Conservation (phyloP, 202 grass and related monocot genomes). For the Schoenoplectus triqueter region DNA sequence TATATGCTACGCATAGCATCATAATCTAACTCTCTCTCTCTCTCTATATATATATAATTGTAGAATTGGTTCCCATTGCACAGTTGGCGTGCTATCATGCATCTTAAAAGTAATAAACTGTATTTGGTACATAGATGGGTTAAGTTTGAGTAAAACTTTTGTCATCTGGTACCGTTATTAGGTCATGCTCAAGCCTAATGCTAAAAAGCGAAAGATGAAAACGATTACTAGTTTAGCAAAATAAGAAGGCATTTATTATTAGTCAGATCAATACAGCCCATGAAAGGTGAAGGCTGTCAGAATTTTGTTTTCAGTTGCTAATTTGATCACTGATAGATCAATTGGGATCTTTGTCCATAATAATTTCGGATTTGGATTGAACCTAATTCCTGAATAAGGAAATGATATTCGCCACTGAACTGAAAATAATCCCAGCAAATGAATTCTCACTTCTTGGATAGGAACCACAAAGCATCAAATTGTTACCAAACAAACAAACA, state of each 20-base stretch:
- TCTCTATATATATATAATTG: too few relatives aligned
- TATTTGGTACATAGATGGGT: too few relatives aligned
- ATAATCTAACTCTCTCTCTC: too few relatives aligned
- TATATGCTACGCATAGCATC: too few relatives aligned
- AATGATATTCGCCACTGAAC: not conserved
- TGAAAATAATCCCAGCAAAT: not conserved
- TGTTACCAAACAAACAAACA: not conserved
- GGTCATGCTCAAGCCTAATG: not conserved
- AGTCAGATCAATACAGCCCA: too few relatives aligned
- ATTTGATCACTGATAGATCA: not conserved
- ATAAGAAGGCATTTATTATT: not conserved
- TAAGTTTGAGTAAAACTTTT: too few relatives aligned
- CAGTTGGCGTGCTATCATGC: too few relatives aligned
- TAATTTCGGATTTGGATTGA: conserved; percentile 3
- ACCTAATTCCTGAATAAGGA: not conserved
- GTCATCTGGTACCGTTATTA: too few relatives aligned
- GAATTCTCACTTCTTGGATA: too few relatives aligned
- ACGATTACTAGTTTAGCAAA: not conserved
- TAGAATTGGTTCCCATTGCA: too few relatives aligned
- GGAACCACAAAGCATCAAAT: too few relatives aligned
- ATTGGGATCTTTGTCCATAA: not conserved
- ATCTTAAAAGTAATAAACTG: too few relatives aligned
- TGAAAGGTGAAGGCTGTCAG: not conserved
- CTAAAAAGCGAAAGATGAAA: not conserved
- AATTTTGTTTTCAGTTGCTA: conserved; percentile 11